These are phyloP conservation scores for Saccharomycopsis malanga DNA, from an alignment of 805 yeast species.

Conservation along the genomic window DNA sequence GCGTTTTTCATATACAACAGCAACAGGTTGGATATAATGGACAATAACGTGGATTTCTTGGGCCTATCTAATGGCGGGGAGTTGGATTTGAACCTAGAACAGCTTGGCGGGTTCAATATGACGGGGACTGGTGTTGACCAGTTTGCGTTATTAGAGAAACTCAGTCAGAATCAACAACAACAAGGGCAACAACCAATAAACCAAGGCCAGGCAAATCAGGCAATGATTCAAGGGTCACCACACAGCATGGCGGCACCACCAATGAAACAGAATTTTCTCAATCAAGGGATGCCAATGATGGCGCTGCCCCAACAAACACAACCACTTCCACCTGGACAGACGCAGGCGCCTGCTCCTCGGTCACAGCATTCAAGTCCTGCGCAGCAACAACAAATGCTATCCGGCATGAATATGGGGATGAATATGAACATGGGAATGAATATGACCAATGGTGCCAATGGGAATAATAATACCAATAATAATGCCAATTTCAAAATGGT, in stretches of 20 bases:
- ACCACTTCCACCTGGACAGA: not conserved
- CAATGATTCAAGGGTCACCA: not conserved
- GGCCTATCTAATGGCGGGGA: slow-evolving; percentile 8
- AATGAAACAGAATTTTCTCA: not conserved
- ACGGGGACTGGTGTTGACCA: not conserved
- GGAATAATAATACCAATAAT: not conserved
- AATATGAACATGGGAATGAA: slow-evolving; percentile 4
- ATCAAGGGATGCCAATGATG: not conserved
- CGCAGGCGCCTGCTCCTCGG: not conserved
- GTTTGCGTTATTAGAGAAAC: not conserved
- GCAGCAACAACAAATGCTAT: too few species aligned
- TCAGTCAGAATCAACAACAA: slow-evolving; percentile 2
- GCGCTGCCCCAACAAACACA: not conserved
- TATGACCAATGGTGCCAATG: not conserved
- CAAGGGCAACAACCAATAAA: slow-evolving; percentile 1
- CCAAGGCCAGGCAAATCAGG: not conserved
- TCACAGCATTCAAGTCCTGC: too few species aligned
- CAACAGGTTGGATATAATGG: too few species aligned
- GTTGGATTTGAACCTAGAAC: slow-evolving; percentile 13
- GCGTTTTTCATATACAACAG: too few species aligned
- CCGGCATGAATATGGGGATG: slow-evolving; percentile 8
- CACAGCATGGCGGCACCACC: not conserved
- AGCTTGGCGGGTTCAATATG: not conserved
- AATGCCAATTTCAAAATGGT: not conserved
- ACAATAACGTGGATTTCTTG: slow-evolving; percentile 11